Percentiles rank a stretch among this genome's conserved stretches.
Evolutionary conservation across 257 asterid species (phyloP).

Genomic region (Plantago major): DNA sequence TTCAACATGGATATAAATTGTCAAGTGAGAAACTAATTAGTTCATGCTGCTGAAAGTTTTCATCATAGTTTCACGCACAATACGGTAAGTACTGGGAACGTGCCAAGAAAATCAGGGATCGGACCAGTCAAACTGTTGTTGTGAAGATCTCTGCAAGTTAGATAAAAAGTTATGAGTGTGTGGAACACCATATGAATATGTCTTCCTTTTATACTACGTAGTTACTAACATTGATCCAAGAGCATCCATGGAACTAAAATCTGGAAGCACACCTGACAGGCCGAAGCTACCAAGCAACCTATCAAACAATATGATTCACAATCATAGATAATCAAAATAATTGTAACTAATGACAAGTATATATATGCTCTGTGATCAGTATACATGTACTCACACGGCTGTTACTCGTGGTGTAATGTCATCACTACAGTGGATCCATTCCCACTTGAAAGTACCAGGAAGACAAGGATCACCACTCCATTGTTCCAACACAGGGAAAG

Average conservation of each 20-base stretch:
- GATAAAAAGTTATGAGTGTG: not conserved
- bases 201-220: too few relatives aligned
- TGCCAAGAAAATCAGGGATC: slow-evolving; percentile 53
- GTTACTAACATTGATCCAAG: slow-evolving; percentile 50
- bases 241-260: slow-evolving; percentile 45
- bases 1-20: not conserved
- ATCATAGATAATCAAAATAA: too few relatives aligned
- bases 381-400: slow-evolving; percentile 21
- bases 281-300: slow-evolving; percentile 27
- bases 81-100: slow-evolving; percentile 38
- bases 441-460: slow-evolving; percentile 64
- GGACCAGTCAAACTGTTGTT: slow-evolving; percentile 46
- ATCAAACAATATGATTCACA: not conserved
- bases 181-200: too few relatives aligned
- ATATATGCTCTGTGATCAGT: too few relatives aligned
- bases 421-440: slow-evolving; percentile 60
- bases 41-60: not conserved
- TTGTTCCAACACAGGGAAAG: slow-evolving; percentile 34
- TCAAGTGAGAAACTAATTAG: not conserved
- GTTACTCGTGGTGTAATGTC: slow-evolving; percentile 54
- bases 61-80: slow-evolving; percentile 31
- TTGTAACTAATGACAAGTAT: too few relatives aligned
- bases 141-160: slow-evolving; percentile 41
- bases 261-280: slow-evolving; percentile 29
- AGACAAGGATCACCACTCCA: slow-evolving; percentile 83